Evolutionary conservation across 257 asterid genomes (phyloP), one percentile per base, ranked within the genome.

Genomic region (Echites panduratus): DNA sequence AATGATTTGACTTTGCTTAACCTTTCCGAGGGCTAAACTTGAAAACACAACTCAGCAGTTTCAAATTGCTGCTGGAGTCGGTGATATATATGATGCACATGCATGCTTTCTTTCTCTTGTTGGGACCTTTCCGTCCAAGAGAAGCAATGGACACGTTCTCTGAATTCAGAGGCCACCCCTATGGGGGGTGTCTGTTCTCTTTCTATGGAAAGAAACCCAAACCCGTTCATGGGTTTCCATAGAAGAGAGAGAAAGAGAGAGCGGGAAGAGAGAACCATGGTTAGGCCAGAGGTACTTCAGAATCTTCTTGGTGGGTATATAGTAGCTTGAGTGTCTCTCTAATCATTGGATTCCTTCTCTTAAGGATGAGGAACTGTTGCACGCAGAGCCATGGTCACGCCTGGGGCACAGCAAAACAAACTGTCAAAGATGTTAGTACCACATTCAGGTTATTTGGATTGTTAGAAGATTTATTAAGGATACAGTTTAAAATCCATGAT

Each of bases 391-490:
- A 84, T 80, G 77, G 82, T 87, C 80, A 92, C 81, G 95, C 98
- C 98, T 92, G 98, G 64, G 92, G 95, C 93, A 93, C 97, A 87
- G 91, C 93, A 89, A 93, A 89, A 78, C 96, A 88, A 76, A 93
- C 97, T 93, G 95, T 87, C 96, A 86, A 86, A 85, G 86, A 83
- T 86, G 79, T 84, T 84, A 90, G 96, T 84, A 85, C 57, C 74
- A 71, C 73, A 57, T 70, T 38, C 40, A 61, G 63, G 70, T 35
- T 40, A 9, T 45, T 5, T 22, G 49, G 8, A 49, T 47, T 2
- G 52, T 47, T 12, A 67, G 54, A 22, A n/a, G 29, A 47, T 44
- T 35, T 0, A 53, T 53, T 20, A 53, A 2, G 59, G 27, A 53
- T 53, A 19, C 20, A 19, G 26, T 53, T 19, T 19, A 19, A 53